Conservation (phyloP, 768 basidiomycete species). For the Asterophora parasitica region DNA sequence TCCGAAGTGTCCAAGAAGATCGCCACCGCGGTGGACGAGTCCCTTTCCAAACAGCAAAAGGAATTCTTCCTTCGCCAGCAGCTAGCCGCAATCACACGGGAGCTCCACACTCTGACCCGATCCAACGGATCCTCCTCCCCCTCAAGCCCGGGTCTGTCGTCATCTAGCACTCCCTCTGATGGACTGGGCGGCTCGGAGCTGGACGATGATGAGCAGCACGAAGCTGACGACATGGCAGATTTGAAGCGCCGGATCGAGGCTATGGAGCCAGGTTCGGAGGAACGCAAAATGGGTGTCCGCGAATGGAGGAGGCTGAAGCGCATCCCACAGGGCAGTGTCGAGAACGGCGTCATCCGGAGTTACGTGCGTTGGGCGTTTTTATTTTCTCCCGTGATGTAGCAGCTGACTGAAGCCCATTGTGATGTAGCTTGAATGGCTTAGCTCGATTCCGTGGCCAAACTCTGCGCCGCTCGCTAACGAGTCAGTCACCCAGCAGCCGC, state of each 20-base stretch:
- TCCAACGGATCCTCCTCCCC: conserved; percentile 18
- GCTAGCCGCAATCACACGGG: conserved; percentile 72
- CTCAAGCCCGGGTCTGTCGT: conserved; percentile 12
- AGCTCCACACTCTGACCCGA: conserved; percentile 56
- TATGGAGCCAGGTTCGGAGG: conserved; percentile 69
- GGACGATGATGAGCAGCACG: conserved; percentile 76
- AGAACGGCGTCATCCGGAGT: conserved; percentile 82
- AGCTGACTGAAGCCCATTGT: not conserved
- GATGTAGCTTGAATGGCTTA: conserved; percentile 51
- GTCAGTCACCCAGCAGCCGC: not conserved
- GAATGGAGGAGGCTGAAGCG: conserved; percentile 84
- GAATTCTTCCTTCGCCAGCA: conserved; percentile 85
- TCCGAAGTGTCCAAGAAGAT: conserved; percentile 81
- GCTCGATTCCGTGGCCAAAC: conserved; percentile 78
- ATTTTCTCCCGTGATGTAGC: conserved; percentile 11
- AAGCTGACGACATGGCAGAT: conserved; percentile 75
- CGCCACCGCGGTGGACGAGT: conserved; percentile 74
- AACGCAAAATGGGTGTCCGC: conserved; percentile 73
- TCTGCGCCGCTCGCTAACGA: conserved; percentile 24
- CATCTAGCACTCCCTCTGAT: conserved; percentile 9
- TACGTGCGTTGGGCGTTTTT: conserved; percentile 50
- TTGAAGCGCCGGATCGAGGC: conserved; percentile 70
- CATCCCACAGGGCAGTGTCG: conserved; percentile 87
- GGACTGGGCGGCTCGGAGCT: conserved; percentile 42
- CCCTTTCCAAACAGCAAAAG: conserved; percentile 84